Conservation (phyloP, 169 alveolate species). For the Plasmodium billcollinsi region DNA sequence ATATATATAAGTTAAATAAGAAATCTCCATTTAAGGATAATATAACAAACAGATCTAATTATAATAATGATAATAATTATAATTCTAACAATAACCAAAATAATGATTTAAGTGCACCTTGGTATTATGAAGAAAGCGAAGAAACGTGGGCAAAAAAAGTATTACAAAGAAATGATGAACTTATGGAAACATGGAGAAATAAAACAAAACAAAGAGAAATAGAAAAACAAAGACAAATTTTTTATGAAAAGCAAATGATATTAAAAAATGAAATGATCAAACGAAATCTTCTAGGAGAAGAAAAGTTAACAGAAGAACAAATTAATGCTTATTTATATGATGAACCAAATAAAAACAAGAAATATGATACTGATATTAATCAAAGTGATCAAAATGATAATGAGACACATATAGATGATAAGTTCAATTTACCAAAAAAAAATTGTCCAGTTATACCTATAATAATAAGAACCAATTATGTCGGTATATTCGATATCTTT, state of each 20-base stretch:
- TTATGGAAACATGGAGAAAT: constrained; percentile 82
- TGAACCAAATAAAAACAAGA: constrained; percentile 17
- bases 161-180: constrained; percentile 79
- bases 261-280: constrained; percentile 44
- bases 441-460: constrained; percentile 81
- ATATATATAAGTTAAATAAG: constrained; percentile 14
- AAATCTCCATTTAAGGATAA: constrained; percentile 9
- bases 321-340: constrained; percentile 78
- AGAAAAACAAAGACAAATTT: constrained; percentile 71
- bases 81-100: constrained; percentile 12
- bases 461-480: constrained; percentile 86
- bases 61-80: constrained; percentile 7
- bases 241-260: constrained; percentile 77
- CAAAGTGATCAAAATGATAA: not conserved
- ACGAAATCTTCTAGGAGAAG: constrained; percentile 67
- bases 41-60: not conserved
- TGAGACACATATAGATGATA: constrained; percentile 14
- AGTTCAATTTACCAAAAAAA: constrained; percentile 46
- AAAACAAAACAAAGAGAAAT: constrained; percentile 73
- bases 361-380: not conserved
- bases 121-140: constrained; percentile 63
- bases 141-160: constrained; percentile 82
- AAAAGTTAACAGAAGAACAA: constrained; percentile 79
- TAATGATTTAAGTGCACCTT: constrained; percentile 27
- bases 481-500: constrained; percentile 87